Evolutionary conservation across 2,329 filamentous ascomycete genomes (phyloP), one percentile per base, ranked within the genome.

Genomic region (Thelonectria rubi): DNA sequence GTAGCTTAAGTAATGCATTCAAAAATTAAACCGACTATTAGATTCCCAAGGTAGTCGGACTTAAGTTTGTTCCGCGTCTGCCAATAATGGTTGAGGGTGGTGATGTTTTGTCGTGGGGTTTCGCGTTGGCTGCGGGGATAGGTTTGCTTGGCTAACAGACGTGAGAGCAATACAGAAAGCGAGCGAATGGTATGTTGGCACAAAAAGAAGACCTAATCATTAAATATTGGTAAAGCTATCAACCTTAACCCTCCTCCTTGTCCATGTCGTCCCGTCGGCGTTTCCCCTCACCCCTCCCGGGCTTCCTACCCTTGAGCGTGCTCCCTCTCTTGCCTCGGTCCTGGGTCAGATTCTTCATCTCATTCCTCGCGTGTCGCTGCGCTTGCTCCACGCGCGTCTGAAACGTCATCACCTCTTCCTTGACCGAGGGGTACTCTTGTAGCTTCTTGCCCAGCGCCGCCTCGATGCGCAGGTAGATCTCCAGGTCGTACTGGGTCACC

Each of bases 351-450:
- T 87, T 84, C 82, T 94, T 95, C 89, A 97, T 91, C 78, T 96
- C 89, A 57, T 84, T 86, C 51, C 91, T 87, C 0, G 94, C 91
- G 57, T 91, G 84, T 48, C 92, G 84, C 75, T 97, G 93, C 0
- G 94, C 94, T 76, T 97, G 92, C 59, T 91, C 88, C 0, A 97
- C 91, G 2, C 92, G 84, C 57, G 87, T 81, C 68, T 88, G 88
- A 76, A 97, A 90, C 0, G 94, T 84, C 87, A 96, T 91, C 1
- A 94, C 92, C 74, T 97, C 92, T 17, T 95, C 92, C 79, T 93
- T 92, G 49, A 89, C 86, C 0, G 87, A 82, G 8, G 86, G 80
- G 70, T 91, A 91, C 73, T 91, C 88, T 0, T 83, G 77, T 57
- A 96, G 80, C 78, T 94, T 88, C 79, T 91, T 91, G 12, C 91